Conservation (phyloP, 2,329 filamentous ascomycete species). For the Paracoccidioides lutzii region DNA sequence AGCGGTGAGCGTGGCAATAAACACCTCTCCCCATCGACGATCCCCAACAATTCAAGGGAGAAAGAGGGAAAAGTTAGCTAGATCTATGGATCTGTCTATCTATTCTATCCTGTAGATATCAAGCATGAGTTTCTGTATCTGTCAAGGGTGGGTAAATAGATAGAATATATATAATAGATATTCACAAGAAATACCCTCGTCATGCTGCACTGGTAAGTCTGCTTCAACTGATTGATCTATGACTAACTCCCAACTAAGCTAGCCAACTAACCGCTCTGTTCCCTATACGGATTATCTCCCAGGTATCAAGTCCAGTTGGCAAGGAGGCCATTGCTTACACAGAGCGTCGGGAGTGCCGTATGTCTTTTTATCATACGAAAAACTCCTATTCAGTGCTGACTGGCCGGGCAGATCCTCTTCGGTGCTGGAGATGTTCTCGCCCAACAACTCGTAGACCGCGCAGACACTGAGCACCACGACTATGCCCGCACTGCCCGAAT, state of each 20-base stretch:
- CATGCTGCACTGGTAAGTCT: conserved; percentile 32
- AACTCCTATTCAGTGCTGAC: too few species aligned
- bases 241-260: conserved; percentile 4
- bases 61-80: too few species aligned
- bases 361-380: conserved; percentile 7
- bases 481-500: conserved; percentile 36
- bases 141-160: too few species aligned
- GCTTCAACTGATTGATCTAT: conserved; percentile 4
- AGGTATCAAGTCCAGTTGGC: conserved; percentile 81
- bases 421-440: conserved; percentile 82
- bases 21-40: too few species aligned
- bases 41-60: too few species aligned
- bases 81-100: too few species aligned
- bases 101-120: too few species aligned
- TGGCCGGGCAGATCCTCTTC: conserved; percentile 56
- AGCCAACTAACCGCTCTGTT: too few species aligned
- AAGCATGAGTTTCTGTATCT: too few species aligned
- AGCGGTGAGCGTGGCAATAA: background rate
- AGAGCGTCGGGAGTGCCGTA: conserved; percentile 74
- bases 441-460: conserved; percentile 79
- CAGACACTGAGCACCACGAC: conserved; percentile 65
- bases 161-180: too few species aligned
- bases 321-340: conserved; percentile 72
- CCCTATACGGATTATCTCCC: background rate
- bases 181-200: conserved; percentile 5